Evolutionary conservation across 2,329 filamentous ascomycete genomes (phyloP).

Genomic region (Teratosphaeriaceae sp.): DNA sequence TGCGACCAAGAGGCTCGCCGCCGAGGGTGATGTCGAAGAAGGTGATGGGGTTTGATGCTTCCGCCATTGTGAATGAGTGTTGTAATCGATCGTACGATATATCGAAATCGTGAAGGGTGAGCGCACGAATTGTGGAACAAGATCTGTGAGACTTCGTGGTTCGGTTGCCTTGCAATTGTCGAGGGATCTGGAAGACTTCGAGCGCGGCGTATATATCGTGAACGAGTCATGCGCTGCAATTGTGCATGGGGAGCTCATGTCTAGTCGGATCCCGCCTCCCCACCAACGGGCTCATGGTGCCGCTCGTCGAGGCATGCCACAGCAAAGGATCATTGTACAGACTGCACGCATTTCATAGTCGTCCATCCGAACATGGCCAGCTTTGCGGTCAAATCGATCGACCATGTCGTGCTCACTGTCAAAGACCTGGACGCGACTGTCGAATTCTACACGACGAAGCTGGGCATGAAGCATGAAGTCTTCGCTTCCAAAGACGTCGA

Average conservation of each 20-base stretch:
- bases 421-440: conserved; percentile 44
- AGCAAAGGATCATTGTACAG: no score
- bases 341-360: not conserved
- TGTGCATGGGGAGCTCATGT: not conserved
- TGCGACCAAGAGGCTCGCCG: conserved; percentile 77
- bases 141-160: no score
- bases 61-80: not conserved
- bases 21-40: conserved; percentile 77
- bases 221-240: no score
- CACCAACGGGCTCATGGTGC: no score
- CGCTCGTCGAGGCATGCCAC: no score
- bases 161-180: no score
- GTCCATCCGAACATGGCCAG: conserved; percentile 13
- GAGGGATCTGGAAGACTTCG: no score
- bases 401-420: conserved; percentile 57
- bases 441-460: conserved; percentile 48
- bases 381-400: conserved; percentile 39
- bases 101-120: not conserved
- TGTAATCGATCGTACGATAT: not conserved
- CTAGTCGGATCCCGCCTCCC: no score
- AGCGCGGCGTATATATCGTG: no score
- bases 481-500: conserved; percentile 38
- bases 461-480: conserved; percentile 51
- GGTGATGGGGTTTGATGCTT: conserved; percentile 43
- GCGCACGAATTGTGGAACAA: no score